Evolutionary conservation across 345 rosid species (phyloP), one percentile per base, ranked within the genome.

Genomic region (Orychophragmus violaceus): DNA sequence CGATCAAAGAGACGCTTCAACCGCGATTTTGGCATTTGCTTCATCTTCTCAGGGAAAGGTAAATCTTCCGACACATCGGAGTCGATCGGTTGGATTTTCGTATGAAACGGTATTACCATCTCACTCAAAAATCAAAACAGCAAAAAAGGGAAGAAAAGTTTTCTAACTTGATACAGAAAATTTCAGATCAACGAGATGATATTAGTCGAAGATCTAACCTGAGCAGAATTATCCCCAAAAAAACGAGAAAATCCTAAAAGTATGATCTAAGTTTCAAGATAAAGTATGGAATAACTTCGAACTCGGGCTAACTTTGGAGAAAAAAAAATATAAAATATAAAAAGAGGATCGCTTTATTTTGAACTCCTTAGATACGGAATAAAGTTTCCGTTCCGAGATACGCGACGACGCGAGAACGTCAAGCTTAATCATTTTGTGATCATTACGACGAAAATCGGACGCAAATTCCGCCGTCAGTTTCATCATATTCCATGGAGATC

Each of bases 71-170:
- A 57, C 22, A 76, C 46, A 41, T 65, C 67, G 28, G 66, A 78
- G 62, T 87, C 84, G 41, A 91, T 74, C 56, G 98, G 98, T 71
- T 85, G 98, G 62, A 91, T 82, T 86, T 84, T 91, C 98, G 80
- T 81, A 8, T 80, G 78, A 32, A 65, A 81, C 41, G 87, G 87
- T 80, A 83, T 71, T 6, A 10, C n/a, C 18, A 61, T 44, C 29
- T 58, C 57, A 28, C 30, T 29, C 32, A 6, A 29, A 53, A 55
- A 4, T 5, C 8, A 28, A 6, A 23, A 28, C n/a, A 37, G 29
- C 19, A 44, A 57, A 30, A 37, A 45, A 13, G 8, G 36, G 18
- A 25, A 25, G 5, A 3, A 10, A 24, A 17, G 32, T n/a, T n/a
- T 3, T 4, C 10, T 6, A 4, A 28, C 5, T 22, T 52, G n/a